Conservation (phyloP, 2,329 filamentous ascomycete species). For the Alternaria ventricosa region DNA sequence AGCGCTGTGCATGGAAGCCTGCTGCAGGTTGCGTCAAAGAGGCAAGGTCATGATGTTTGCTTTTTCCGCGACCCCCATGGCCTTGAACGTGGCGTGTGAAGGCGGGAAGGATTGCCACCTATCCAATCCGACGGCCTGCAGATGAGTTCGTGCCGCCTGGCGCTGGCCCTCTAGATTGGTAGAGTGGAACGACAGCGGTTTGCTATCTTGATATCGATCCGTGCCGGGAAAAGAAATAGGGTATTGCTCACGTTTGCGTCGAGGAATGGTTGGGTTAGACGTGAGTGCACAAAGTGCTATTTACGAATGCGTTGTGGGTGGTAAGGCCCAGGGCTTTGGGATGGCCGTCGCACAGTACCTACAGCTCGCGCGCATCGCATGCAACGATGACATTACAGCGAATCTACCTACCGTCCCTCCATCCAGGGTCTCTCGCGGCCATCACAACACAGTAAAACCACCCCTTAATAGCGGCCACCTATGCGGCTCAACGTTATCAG, state of each 20-base stretch:
- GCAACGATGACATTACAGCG: neutral
- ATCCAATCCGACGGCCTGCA: constrained; percentile 4
- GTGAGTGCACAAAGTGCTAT: constrained; percentile 2
- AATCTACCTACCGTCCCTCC: neutral
- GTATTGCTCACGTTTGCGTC: neutral
- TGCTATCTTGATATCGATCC: constrained; percentile 1
- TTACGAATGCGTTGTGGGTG: neutral
- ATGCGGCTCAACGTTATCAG: constrained; percentile 31
- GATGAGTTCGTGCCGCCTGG: neutral
- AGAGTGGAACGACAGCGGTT: neutral
- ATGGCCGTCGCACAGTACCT: neutral
- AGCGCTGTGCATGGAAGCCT: constrained; percentile 12
- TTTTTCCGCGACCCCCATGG: constrained; percentile 3
- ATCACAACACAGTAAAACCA: neutral
- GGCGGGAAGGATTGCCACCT: constrained; percentile 6
- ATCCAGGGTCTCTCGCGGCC: neutral
- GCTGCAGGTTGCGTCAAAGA: constrained; percentile 5
- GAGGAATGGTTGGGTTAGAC: neutral
- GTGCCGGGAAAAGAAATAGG: neutral
- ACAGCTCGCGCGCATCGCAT: neutral
- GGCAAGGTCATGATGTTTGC: constrained; percentile 2
- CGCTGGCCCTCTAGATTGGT: constrained; percentile 1
- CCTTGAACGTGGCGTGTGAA: constrained; percentile 4
- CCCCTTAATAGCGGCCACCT: constrained; percentile 10
- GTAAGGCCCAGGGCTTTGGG: neutral